Conservation (phyloP, 2,329 filamentous ascomycete species). For the Ceratocystis colombiana region DNA sequence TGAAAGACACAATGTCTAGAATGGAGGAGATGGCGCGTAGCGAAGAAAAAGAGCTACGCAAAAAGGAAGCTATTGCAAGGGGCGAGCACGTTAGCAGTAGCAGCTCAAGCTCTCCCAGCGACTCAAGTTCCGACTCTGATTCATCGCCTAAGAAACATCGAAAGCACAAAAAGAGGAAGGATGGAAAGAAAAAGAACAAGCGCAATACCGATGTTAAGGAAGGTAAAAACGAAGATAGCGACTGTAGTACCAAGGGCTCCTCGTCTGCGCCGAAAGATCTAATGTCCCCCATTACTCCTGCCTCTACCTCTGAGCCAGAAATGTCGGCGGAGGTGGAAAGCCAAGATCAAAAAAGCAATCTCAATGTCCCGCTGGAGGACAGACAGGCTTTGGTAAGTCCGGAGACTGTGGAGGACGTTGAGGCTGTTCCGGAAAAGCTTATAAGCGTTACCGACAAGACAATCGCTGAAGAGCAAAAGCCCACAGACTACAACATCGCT, state of each 20-base stretch:
- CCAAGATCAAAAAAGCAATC: background rate
- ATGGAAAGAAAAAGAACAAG: background rate
- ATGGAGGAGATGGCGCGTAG: background rate
- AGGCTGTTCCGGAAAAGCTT: background rate
- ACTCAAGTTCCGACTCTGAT: slow-evolving; percentile 2
- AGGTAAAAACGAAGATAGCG: background rate
- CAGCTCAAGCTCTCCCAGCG: background rate
- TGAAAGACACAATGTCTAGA: slow-evolving; percentile 12
- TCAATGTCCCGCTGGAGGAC: background rate
- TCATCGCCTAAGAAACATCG: slow-evolving; percentile 4
- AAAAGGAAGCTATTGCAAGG: background rate
- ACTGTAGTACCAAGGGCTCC: background rate
- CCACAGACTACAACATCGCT: background rate
- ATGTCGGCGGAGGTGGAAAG: background rate
- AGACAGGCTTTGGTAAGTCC: background rate
- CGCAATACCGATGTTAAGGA: background rate
- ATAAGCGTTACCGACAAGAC: background rate
- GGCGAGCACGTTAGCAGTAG: slow-evolving; percentile 11
- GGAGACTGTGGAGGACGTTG: background rate
- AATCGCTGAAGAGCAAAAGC: background rate
- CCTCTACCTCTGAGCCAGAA: slow-evolving; percentile 13
- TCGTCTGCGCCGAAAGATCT: slow-evolving; percentile 7
- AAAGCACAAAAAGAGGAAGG: slow-evolving; percentile 13
- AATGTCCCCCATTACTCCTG: slow-evolving; percentile 7
- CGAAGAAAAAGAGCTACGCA: slow-evolving; percentile 14